Evolutionary conservation across 345 rosid genomes (phyloP).

Genomic region (Orychophragmus violaceus): DNA sequence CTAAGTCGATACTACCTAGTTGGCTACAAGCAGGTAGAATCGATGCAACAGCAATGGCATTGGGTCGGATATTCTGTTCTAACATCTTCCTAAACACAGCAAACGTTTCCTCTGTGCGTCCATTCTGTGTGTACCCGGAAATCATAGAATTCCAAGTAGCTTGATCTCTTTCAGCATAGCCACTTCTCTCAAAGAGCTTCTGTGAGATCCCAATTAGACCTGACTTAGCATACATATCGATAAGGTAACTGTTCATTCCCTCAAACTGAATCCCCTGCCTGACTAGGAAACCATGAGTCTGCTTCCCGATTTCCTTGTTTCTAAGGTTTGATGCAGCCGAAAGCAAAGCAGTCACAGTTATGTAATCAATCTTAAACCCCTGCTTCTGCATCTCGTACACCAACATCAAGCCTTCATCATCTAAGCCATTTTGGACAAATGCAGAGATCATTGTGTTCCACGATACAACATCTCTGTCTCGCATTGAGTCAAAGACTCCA

Average conservation of each 20-base stretch:
- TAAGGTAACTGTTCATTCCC: slow-evolving; percentile 75
- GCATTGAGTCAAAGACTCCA: slow-evolving; percentile 58
- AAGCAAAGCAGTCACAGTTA: slow-evolving; percentile 70
- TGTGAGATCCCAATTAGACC: slow-evolving; percentile 53
- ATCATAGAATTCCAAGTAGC: slow-evolving; percentile 91
- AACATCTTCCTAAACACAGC: slow-evolving; percentile 51
- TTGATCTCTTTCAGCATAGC: slow-evolving; percentile 44
- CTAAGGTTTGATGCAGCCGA: slow-evolving; percentile 86
- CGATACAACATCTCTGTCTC: slow-evolving; percentile 63
- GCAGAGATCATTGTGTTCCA: slow-evolving; percentile 91
- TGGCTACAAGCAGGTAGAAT: slow-evolving; percentile 74
- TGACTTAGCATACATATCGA: slow-evolving; percentile 84
- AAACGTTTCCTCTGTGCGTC: slow-evolving; percentile 52
- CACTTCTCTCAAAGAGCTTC: slow-evolving; percentile 39
- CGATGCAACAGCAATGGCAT: slow-evolving; percentile 69
- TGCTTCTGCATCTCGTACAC: slow-evolving; percentile 85
- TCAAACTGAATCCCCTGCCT: slow-evolving; percentile 57
- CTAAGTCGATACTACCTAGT: slow-evolving; percentile 52
- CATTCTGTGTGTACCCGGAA: slow-evolving; percentile 76
- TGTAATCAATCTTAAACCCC: slow-evolving; percentile 51
- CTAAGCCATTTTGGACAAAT: slow-evolving; percentile 71
- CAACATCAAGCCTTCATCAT: slow-evolving; percentile 82
- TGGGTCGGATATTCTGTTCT: slow-evolving; percentile 51
- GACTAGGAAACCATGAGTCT: slow-evolving; percentile 72
- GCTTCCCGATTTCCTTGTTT: slow-evolving; percentile 61